Base-by-base conservation (phyloP, 345 rosid genomes). In the Arabis hirsuta region DNA sequence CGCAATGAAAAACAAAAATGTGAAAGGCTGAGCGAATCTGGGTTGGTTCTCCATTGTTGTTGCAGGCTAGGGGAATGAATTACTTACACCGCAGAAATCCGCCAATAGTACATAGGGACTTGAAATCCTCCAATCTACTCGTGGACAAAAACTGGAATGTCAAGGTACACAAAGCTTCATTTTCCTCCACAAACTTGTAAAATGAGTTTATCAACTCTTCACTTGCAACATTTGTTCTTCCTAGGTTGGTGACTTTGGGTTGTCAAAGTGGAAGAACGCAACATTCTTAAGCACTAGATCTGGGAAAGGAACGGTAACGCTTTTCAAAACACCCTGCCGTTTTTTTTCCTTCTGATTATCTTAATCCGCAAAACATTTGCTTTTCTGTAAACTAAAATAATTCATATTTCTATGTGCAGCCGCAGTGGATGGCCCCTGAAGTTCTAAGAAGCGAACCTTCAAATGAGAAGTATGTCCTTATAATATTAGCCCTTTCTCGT, bases 401-500 rank as follows among this genome's bases (percentile, higher is more conserved):
- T 31, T 34, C 8, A 7, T 62, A 2, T 12, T 65, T 51, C 36
- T 60, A 6, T 31, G 57, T 78, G 82, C 90, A 94, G 98, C 96
- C 98, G 8, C 98, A 86, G 27, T 91, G 97, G 97, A 94, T 94
- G 98, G 94, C 97, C 8, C 98, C 96, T 38, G 98, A 94, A 87
- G 91, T 88, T 78, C 91, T 94, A 0, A 79, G 96, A 16, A 85
- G 81, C 41, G 98, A 94, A 61, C 96, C 97, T 65, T 91, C 93
- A 5, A 84, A 91, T 79, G 98, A 94, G 68, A 89, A 89, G 97
- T 89, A 85, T 60, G 56, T 72, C 19, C 3, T 42, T 5, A 26
- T 46, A 26, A 26, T 34, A 45, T 10, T 4, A 9, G 5, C 38
- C 22, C 36, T 4, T 39, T 62, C 50, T 20, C 9, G 10, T 45